These are phyloP conservation scores for Eremothecium cymbalariae DNA, from an alignment of 1,139 yeast species.

Conservation along the genomic window DNA sequence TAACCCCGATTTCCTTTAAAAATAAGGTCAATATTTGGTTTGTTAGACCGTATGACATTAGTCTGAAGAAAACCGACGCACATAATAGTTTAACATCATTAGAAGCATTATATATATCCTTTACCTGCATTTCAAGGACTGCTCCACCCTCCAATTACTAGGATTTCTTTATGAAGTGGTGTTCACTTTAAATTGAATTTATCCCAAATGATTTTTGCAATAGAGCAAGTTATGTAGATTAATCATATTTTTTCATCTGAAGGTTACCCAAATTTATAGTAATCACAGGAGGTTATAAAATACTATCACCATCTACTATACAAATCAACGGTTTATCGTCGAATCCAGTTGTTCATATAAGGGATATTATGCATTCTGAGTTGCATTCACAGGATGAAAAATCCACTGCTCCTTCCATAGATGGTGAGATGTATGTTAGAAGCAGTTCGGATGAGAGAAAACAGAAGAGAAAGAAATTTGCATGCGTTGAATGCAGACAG, in stretches of 20 bases:
- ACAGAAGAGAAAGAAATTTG: slow-evolving; percentile 41
- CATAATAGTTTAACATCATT: slow-evolving; percentile 60
- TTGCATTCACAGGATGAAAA: slow-evolving; percentile 1
- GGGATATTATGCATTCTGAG: too few relatives aligned
- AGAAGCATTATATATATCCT: slow-evolving; percentile 26
- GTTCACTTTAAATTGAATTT: too few relatives aligned
- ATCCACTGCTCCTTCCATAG: not conserved
- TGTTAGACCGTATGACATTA: slow-evolving; percentile 73
- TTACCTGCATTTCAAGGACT: slow-evolving; percentile 11
- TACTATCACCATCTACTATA: too few relatives aligned
- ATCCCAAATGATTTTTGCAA: too few relatives aligned
- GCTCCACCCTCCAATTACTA: too few relatives aligned
- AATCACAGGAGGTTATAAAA: too few relatives aligned
- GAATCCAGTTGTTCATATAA: too few relatives aligned
- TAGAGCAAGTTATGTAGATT: too few relatives aligned
- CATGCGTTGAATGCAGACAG: slow-evolving; percentile 94
- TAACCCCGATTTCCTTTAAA: slow-evolving; percentile 47
- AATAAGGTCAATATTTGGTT: slow-evolving; percentile 73
- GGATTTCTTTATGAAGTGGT: too few relatives aligned
- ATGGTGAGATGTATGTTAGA: not conserved
- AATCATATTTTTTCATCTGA: too few relatives aligned
- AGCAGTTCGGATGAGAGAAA: slow-evolving; percentile 3
- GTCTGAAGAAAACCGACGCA: slow-evolving; percentile 61
- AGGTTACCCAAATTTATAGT: too few relatives aligned
- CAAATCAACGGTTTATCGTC: too few relatives aligned